These are phyloP conservation scores for Russula vinacea DNA, from an alignment of 768 basidiomycete genomes.

Conservation along the genomic window DNA sequence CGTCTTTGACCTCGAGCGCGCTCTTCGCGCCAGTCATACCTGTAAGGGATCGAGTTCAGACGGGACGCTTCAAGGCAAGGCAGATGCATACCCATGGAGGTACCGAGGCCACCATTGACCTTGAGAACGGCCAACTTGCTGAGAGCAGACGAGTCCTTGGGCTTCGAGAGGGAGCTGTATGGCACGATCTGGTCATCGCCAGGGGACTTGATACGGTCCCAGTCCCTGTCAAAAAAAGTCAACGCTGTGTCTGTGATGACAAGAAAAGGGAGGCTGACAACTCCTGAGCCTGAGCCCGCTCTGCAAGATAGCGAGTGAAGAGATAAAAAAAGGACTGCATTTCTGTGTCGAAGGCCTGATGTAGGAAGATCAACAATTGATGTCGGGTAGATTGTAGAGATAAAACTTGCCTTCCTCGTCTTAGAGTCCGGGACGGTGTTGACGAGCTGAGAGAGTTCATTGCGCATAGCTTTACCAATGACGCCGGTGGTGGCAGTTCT, in stretches of 20 bases:
- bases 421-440: conserved; percentile 72
- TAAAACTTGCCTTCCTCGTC: conserved; percentile 68
- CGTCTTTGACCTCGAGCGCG: conserved; percentile 72
- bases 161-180: conserved; percentile 50
- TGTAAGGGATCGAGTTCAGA: conserved; percentile 27
- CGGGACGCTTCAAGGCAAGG: neutral
- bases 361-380: conserved; percentile 13
- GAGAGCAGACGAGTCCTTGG: conserved; percentile 49
- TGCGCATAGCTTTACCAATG: conserved; percentile 90
- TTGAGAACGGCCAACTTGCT: conserved; percentile 74
- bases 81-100: conserved; percentile 50
- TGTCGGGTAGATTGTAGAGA: conserved; percentile 16
- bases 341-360: conserved; percentile 85
- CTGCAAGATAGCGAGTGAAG: conserved; percentile 89
- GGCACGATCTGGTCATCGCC: conserved; percentile 59
- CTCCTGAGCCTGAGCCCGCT: conserved; percentile 81
- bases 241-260: neutral
- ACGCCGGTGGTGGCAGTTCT: conserved; percentile 83
- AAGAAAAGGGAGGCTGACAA: conserved; percentile 50
- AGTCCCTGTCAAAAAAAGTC: conserved; percentile 33
- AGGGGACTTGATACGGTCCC: conserved; percentile 56
- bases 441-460: conserved; percentile 94
- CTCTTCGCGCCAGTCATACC: conserved; percentile 63
- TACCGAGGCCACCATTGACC: conserved; percentile 73
- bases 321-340: conserved; percentile 97